Conservation (phyloP, 1,139 yeast genomes). For the Scheffersomyces stambukii region DNA sequence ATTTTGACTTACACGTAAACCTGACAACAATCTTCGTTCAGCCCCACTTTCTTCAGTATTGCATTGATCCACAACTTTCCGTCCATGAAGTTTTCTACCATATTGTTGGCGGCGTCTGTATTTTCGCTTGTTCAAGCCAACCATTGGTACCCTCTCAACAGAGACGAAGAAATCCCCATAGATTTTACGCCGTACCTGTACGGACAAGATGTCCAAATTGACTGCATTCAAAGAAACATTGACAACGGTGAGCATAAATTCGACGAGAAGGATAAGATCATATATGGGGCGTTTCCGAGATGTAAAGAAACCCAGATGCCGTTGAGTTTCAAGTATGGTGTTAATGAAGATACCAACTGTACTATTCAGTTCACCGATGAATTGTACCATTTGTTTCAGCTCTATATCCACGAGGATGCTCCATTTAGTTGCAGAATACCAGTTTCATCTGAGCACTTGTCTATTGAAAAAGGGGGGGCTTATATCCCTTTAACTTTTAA, state of each 20-base stretch:
- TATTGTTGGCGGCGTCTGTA: conserved; percentile 4
- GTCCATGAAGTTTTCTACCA: conserved; percentile 7
- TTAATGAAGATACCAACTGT: conserved; percentile 54
- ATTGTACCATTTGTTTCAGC: conserved; percentile 65
- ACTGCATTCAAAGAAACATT: conserved; percentile 64
- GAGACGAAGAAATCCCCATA: conserved; percentile 36
- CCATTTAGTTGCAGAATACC: conserved; percentile 72
- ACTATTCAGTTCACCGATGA: conserved; percentile 65
- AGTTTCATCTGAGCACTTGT: conserved; percentile 38
- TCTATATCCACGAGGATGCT: conserved; percentile 72
- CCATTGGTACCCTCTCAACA: conserved; percentile 34
- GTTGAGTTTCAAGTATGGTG: conserved; percentile 48
- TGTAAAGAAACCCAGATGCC: conserved; percentile 67
- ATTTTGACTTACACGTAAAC: conserved; percentile 2
- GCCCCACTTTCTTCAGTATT: conserved; percentile 1
- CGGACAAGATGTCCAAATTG: conserved; percentile 49
- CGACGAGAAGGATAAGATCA: conserved; percentile 54
- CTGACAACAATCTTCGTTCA: not conserved
- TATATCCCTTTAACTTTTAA: conserved; percentile 60
- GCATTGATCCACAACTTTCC: not conserved
- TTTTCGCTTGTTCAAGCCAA: conserved; percentile 8
- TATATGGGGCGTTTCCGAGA: conserved; percentile 55
- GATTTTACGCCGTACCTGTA: conserved; percentile 31
- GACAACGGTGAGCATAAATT: conserved; percentile 75
- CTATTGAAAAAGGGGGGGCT: conserved; percentile 47